phyloP scores from a whole-genome alignment of 345 rosid genomes.

The Sapria himalayana region DNA sequence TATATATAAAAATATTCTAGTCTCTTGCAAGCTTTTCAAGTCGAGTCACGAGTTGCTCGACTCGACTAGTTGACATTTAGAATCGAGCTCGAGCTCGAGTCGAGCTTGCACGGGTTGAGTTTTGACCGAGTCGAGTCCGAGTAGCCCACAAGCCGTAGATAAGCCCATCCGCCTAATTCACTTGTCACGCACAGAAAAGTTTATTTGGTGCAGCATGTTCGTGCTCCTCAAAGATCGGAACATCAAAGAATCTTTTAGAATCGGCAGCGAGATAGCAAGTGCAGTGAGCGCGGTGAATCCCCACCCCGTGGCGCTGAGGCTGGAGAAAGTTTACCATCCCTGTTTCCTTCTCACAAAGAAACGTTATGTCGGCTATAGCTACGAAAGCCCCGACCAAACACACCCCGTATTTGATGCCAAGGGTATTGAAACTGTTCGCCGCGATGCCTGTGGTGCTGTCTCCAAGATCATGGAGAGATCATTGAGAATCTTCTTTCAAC shows the following conservation, averaged over 20 bases:
- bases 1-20: too few relatives aligned
- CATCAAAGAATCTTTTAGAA: conserved; percentile 39
- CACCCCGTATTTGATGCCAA: conserved; percentile 82
- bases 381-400: conserved; percentile 51
- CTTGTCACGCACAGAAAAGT: too few relatives aligned
- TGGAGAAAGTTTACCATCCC: conserved; percentile 93
- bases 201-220: conserved; percentile 54
- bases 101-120: too few relatives aligned
- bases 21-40: too few relatives aligned
- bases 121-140: too few relatives aligned
- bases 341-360: conserved; percentile 94
- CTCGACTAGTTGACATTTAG: too few relatives aligned
- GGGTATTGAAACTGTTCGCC: conserved; percentile 91
- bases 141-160: too few relatives aligned
- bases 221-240: conserved; percentile 72
- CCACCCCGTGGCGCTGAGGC: conserved; percentile 66
- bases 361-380: conserved; percentile 90
- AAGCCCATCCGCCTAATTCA: too few relatives aligned
- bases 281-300: conserved; percentile 80
- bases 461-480: conserved; percentile 85
- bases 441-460: conserved; percentile 81
- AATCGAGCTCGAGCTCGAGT: too few relatives aligned
- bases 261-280: conserved; percentile 75
- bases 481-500: conserved; percentile 53
- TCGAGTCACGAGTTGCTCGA: too few relatives aligned